Evolutionary conservation across 192 early-diverging fungal genomes (phyloP).

Genomic region (Powellomyces hirtus): DNA sequence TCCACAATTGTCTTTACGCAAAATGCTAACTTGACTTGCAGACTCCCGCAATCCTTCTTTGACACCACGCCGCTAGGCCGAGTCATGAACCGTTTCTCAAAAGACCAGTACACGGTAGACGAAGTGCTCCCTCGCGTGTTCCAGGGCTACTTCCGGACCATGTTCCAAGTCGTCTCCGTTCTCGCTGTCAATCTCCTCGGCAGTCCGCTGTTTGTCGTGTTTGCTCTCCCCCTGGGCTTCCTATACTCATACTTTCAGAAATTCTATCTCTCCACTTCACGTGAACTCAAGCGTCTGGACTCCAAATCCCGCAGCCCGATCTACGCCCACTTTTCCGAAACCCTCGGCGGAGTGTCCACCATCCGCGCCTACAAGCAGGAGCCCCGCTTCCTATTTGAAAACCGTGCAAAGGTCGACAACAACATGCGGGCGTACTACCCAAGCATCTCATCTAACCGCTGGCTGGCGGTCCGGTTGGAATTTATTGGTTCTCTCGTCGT

Average conservation of each 20-base stretch:
- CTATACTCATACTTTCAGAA: constrained; percentile 54
- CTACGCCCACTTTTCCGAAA: constrained; percentile 61
- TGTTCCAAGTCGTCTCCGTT: constrained; percentile 49
- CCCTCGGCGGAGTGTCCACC: constrained; percentile 49
- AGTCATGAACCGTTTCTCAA: constrained; percentile 86
- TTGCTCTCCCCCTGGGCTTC: constrained; percentile 49
- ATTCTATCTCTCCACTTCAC: constrained; percentile 52
- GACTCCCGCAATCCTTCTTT: constrained; percentile 77
- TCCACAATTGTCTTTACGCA: no score
- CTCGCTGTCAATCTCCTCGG: constrained; percentile 51
- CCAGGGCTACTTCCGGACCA: constrained; percentile 48
- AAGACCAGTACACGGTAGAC: constrained; percentile 80
- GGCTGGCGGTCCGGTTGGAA: constrained; percentile 70
- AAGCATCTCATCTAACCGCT: constrained; percentile 59
- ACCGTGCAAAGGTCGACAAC: constrained; percentile 69
- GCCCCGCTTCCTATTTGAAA: constrained; percentile 64
- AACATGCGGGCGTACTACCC: constrained; percentile 81
- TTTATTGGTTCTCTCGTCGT: constrained; percentile 75
- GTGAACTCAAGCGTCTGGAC: constrained; percentile 60
- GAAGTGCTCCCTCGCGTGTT: constrained; percentile 58
- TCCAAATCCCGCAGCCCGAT: constrained; percentile 53
- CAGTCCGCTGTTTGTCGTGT: constrained; percentile 44
- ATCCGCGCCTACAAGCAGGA: constrained; percentile 60
- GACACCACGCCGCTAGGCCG: constrained; percentile 81
- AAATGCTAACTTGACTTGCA: no score